These are phyloP conservation scores for Schoenoplectus triqueter DNA, from an alignment of 202 grass and related monocot genomes.

Conservation along the genomic window DNA sequence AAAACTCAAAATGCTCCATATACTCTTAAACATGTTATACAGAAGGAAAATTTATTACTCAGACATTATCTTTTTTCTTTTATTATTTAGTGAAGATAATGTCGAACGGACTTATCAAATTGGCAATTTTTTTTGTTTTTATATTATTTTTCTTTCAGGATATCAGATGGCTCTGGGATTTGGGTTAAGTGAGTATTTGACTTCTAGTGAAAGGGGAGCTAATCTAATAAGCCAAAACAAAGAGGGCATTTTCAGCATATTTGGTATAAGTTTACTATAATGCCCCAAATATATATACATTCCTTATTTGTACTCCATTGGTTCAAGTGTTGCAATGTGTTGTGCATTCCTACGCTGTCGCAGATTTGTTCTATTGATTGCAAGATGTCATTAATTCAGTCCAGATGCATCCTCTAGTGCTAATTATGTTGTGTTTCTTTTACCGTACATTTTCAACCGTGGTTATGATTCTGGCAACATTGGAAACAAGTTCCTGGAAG, in stretches of 20 bases:
- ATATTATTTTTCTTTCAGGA: conserved; percentile 46
- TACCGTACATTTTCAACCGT: not conserved
- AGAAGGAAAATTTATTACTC: not conserved
- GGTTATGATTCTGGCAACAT: not conserved
- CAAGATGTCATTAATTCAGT: not conserved
- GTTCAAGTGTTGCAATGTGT: not conserved
- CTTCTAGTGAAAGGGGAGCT: conserved; percentile 70
- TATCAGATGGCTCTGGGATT: conserved; percentile 68
- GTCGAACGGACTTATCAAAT: not conserved
- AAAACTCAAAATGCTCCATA: conserved; percentile 10
- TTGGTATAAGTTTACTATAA: conserved; percentile 59
- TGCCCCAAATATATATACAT: not conserved
- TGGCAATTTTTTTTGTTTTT: conserved; percentile 14
- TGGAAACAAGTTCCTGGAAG: not conserved
- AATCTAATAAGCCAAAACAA: conserved; percentile 87
- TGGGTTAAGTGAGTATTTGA: conserved; percentile 83
- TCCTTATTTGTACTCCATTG: not conserved
- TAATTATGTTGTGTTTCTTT: conserved; percentile 18
- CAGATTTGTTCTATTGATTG: not conserved
- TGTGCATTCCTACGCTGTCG: not conserved
- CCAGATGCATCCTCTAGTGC: not conserved
- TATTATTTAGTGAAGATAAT: not conserved
- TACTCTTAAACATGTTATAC: not conserved
- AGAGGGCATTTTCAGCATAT: conserved; percentile 93
- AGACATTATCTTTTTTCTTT: not conserved